Evolutionary conservation across 2,329 filamentous ascomycete species (phyloP), one percentile per base, ranked within the genome.

Genomic region (Fonsecaea erecta): DNA sequence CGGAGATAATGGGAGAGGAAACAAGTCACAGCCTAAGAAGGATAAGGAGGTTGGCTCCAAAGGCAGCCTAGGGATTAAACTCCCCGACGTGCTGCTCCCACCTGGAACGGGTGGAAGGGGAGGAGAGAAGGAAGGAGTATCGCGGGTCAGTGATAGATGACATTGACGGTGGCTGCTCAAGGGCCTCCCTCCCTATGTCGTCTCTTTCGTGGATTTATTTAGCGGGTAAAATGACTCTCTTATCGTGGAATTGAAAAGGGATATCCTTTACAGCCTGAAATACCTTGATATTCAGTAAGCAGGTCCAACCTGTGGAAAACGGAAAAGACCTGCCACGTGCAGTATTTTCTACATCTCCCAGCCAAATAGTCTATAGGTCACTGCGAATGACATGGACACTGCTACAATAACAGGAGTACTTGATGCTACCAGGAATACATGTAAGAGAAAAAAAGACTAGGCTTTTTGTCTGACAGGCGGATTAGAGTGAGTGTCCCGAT

Each of bases 61-160:
- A 57, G 71, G 63, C 12, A 68, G 60, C 18, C 60, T 73, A 16
- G 70, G 70, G 12, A 73, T 73, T 32, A 73, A 73, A 55, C 62
- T 73, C 9, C 71, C 71, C 9, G 71, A 72, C 26, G 71, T 73
- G 35, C 40, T 72, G 32, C 60, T 73, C 4, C 70, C 71, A 18
- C 69, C 69, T 24, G 69, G 62, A 8, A 63, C 68, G 5, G 52
- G 60, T 11, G 53, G 58, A 3, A 56, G 67, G n/a, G 62, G 62
- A 54, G 65, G 65, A 11, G 70, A 71, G 60, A 67, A 65, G 28
- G 69, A 71, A 52, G 65, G 64, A 26, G 66, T 60, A 1, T 35
- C 60, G 6, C 60, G 68, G 53, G 65, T 65, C 52, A 54, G 40
- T 34, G 58, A 62, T 52, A 62, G 65, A 64, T 65, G 65, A 69